These are phyloP conservation scores for Mediolabrus comicus DNA, from an alignment of 108 stramenopile genomes.

Conservation along the genomic window DNA sequence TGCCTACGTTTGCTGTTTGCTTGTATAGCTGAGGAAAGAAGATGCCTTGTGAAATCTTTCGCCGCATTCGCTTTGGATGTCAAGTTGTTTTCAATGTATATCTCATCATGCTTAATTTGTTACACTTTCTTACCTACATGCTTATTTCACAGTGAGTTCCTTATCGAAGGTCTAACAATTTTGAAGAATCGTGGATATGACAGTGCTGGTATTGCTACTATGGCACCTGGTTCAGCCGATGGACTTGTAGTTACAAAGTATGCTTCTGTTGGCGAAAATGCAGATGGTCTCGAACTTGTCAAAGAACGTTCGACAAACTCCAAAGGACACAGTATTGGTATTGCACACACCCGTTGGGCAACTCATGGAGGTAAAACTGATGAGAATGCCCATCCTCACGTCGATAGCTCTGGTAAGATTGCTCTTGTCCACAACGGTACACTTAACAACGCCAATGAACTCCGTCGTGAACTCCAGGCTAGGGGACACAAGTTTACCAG, in stretches of 20 bases:
- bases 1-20: too few species aligned
- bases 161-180: slow-evolving; percentile 93
- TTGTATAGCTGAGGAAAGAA: too few species aligned
- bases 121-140: not conserved
- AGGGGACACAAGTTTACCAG: slow-evolving; percentile 85
- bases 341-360: slow-evolving; percentile 99
- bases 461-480: slow-evolving; percentile 82
- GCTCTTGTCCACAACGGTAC: slow-evolving; percentile 99
- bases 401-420: slow-evolving; percentile 91
- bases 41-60: slow-evolving; percentile 5
- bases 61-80: slow-evolving; percentile 14
- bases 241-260: slow-evolving; percentile 86
- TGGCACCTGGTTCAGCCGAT: slow-evolving; percentile 40
- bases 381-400: slow-evolving; percentile 98
- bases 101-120: not conserved
- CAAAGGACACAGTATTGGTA: slow-evolving; percentile 71
- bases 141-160: slow-evolving; percentile 64
- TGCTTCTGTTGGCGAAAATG: slow-evolving; percentile 91
- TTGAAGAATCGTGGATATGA: slow-evolving; percentile 99
- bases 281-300: slow-evolving; percentile 91
- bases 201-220: slow-evolving; percentile 95
- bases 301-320: slow-evolving; percentile 56
- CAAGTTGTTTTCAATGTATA: not conserved
- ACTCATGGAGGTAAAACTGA: slow-evolving; percentile 99
- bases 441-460: slow-evolving; percentile 93